These are phyloP conservation scores for Xerocomus spinulosus DNA, from an alignment of 768 basidiomycete species.

Conservation along the genomic window DNA sequence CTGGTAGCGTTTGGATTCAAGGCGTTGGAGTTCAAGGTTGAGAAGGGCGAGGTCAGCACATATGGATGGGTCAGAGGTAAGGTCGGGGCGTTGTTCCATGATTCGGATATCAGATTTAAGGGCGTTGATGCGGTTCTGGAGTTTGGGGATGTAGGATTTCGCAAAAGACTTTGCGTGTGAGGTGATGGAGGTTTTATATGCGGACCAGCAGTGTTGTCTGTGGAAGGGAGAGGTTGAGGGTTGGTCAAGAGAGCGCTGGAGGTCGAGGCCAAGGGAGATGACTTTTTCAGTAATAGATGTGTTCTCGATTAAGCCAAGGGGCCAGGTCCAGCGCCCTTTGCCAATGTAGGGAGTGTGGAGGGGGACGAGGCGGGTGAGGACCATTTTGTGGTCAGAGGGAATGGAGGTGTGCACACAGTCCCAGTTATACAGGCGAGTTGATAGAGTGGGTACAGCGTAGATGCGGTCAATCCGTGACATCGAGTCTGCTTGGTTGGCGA, in stretches of 20 bases:
- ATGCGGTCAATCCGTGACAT: background rate
- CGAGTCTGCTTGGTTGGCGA: background rate
- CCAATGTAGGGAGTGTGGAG: too few species aligned
- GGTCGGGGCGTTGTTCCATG: too few species aligned
- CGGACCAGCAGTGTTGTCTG: background rate
- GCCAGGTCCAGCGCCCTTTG: too few species aligned
- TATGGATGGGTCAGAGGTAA: too few species aligned
- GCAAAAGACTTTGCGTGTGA: background rate
- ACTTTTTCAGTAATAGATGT: too few species aligned
- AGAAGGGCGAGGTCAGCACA: too few species aligned
- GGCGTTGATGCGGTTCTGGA: background rate
- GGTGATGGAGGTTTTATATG: background rate
- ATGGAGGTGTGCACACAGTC: background rate
- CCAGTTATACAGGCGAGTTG: background rate
- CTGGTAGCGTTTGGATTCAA: background rate
- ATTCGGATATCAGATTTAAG: background rate
- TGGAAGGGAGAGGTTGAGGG: background rate
- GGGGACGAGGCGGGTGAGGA: too few species aligned
- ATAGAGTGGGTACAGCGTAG: background rate
- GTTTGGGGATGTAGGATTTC: background rate
- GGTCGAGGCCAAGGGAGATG: too few species aligned
- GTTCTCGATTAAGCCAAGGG: too few species aligned
- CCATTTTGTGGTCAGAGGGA: conserved; percentile 9
- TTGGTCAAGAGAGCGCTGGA: too few species aligned
- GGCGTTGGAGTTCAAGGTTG: background rate